Evolutionary conservation across 495 filamentous ascomycete species (phyloP).

Genomic region (Aspergillus asperescens): DNA sequence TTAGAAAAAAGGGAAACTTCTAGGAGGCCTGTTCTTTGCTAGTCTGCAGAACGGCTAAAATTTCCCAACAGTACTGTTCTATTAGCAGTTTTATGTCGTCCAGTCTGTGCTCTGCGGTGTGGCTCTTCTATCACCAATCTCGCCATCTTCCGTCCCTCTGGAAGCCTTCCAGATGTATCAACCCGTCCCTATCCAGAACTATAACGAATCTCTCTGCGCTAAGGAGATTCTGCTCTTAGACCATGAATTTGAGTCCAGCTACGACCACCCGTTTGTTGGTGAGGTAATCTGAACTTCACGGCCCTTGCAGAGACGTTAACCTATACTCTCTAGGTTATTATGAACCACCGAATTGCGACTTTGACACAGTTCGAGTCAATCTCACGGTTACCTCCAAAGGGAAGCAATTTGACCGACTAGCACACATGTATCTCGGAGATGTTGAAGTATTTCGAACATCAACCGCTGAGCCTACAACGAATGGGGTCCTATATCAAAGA

Average conservation of each 20-base stretch:
- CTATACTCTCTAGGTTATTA: slow-evolving; percentile 50
- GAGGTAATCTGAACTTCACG: slow-evolving; percentile 19
- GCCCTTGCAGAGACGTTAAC: not conserved
- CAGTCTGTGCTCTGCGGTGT: no score
- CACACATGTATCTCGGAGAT: slow-evolving; percentile 73
- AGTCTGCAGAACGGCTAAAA: not conserved
- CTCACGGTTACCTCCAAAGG: slow-evolving; percentile 72
- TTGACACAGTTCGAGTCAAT: slow-evolving; percentile 77
- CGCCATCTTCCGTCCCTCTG: slow-evolving; percentile 25
- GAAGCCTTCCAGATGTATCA: slow-evolving; percentile 66
- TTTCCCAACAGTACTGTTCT: not conserved
- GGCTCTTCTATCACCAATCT: slow-evolving; percentile 1
- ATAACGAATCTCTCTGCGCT: slow-evolving; percentile 45
- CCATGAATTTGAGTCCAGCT: slow-evolving; percentile 70
- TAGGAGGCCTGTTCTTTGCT: not conserved
- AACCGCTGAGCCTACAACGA: slow-evolving; percentile 71
- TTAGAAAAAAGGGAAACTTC: not conserved
- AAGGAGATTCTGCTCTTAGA: slow-evolving; percentile 55
- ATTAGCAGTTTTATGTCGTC: not conserved
- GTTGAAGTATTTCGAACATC: slow-evolving; percentile 81
- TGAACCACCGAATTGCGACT: slow-evolving; percentile 62
- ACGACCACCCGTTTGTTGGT: slow-evolving; percentile 76
- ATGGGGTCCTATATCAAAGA: slow-evolving; percentile 82
- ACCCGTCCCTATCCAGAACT: slow-evolving; percentile 46
- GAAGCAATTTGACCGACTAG: slow-evolving; percentile 75